A percentile compares a stretch with the other conserved stretches of the same genome.
Evolutionary conservation across 2,329 filamentous ascomycete genomes (phyloP).

Genomic region (Mollisia scopiformis): DNA sequence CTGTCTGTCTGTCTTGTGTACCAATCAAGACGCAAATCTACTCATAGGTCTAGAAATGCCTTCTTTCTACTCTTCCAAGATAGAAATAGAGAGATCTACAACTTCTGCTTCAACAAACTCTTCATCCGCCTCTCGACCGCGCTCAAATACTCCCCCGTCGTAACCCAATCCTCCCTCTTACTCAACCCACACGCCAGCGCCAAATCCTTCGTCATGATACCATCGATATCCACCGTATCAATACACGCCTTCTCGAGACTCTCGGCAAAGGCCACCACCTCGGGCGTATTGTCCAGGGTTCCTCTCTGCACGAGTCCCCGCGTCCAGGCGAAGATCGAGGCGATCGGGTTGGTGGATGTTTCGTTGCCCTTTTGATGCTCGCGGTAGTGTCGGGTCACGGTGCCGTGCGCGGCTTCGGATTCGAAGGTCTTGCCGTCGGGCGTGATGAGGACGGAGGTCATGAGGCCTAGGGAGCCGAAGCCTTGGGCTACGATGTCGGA

Average conservation of each 20-base stretch:
- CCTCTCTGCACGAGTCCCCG: slow-evolving; percentile 92
- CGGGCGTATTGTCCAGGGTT: slow-evolving; percentile 89
- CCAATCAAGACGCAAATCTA: neutral
- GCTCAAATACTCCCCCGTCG: slow-evolving; percentile 87
- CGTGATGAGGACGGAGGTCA: slow-evolving; percentile 97
- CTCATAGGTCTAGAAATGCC: neutral
- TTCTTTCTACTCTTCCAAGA: neutral
- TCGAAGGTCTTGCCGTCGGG: slow-evolving; percentile 97
- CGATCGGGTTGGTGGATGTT: slow-evolving; percentile 98
- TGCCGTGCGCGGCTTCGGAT: slow-evolving; percentile 96
- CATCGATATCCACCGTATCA: slow-evolving; percentile 90
- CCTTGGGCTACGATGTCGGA: slow-evolving; percentile 98
- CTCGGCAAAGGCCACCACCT: slow-evolving; percentile 89
- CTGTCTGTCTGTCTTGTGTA: neutral
- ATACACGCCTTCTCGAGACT: slow-evolving; percentile 90
- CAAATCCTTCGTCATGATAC: slow-evolving; percentile 99
- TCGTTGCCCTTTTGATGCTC: slow-evolving; percentile 98
- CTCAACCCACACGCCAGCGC: slow-evolving; percentile 94
- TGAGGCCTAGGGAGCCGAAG: slow-evolving; percentile 95
- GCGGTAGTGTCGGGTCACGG: slow-evolving; percentile 96
- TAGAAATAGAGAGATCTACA: no score
- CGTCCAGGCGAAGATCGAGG: slow-evolving; percentile 99
- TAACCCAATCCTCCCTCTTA: slow-evolving; percentile 83
- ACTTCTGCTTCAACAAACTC: slow-evolving; percentile 75
- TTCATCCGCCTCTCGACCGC: slow-evolving; percentile 92